A percentile compares a stretch with the other conserved stretches of the same genome.
These are phyloP conservation scores for Fusarium nanum DNA, from an alignment of 2,329 filamentous ascomycete genomes.

Conservation along the genomic window DNA sequence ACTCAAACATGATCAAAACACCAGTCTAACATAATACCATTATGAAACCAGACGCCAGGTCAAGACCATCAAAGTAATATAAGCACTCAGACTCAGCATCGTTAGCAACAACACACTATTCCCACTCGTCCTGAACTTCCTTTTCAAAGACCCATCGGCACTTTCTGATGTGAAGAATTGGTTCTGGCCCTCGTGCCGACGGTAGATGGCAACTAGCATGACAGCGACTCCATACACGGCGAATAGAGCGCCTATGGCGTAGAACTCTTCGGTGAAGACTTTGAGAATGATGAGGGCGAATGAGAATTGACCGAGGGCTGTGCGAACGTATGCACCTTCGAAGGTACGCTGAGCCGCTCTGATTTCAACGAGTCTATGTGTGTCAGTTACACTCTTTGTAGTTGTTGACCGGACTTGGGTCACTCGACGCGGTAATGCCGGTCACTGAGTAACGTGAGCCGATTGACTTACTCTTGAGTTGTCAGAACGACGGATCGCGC, in stretches of 20 bases:
- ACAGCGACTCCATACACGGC: constrained; percentile 90
- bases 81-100: constrained; percentile 66
- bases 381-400: background rate
- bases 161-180: constrained; percentile 80
- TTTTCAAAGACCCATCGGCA: constrained; percentile 52
- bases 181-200: constrained; percentile 89
- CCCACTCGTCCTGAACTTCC: constrained; percentile 72
- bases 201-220: constrained; percentile 83
- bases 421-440: background rate
- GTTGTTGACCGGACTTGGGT: background rate
- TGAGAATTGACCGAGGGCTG: constrained; percentile 92
- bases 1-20: background rate
- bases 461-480: constrained; percentile 71
- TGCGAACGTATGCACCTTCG: constrained; percentile 96
- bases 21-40: background rate
- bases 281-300: constrained; percentile 91
- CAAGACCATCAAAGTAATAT: constrained; percentile 67
- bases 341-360: constrained; percentile 96
- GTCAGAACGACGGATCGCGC: constrained; percentile 87
- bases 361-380: constrained; percentile 81
- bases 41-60: constrained; percentile 59
- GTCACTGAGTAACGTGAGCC: background rate
- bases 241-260: constrained; percentile 95
- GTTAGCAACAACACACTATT: constrained; percentile 71
- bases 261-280: constrained; percentile 97